Evolutionary conservation across 257 asterid species (phyloP).

Genomic region (Eucommia ulmoides): DNA sequence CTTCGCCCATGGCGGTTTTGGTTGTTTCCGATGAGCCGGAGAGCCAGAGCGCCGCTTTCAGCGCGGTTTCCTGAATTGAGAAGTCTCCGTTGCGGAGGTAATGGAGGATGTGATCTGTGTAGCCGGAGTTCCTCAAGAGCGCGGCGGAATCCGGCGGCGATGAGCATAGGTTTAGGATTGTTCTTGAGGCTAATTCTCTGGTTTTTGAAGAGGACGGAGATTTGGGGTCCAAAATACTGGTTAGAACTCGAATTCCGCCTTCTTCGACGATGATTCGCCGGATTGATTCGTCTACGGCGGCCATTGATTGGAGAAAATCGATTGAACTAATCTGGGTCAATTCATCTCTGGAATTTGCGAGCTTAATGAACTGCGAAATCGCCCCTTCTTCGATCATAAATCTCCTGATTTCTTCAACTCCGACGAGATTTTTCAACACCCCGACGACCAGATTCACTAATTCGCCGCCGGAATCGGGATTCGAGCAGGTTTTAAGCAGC

Average conservation of each 20-base stretch:
- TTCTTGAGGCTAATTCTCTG: slow-evolving; percentile 66
- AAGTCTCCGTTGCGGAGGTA: slow-evolving; percentile 52
- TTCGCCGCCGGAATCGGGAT: slow-evolving; percentile 19
- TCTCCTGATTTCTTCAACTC: slow-evolving; percentile 80
- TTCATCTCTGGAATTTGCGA: slow-evolving; percentile 45
- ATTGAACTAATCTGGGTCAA: slow-evolving; percentile 37
- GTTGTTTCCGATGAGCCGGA: slow-evolving; percentile 71
- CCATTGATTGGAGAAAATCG: slow-evolving; percentile 66
- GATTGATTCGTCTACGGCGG: slow-evolving; percentile 50
- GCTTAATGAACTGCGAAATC: slow-evolving; percentile 34
- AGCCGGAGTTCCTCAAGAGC: slow-evolving; percentile 29
- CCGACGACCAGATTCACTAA: slow-evolving; percentile 47
- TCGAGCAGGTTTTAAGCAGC: slow-evolving; percentile 56
- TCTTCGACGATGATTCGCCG: slow-evolving; percentile 34
- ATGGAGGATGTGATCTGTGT: slow-evolving; percentile 53
- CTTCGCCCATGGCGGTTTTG: slow-evolving; percentile 83
- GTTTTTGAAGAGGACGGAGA: slow-evolving; percentile 39
- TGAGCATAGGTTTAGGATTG: slow-evolving; percentile 43
- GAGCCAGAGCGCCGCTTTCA: slow-evolving; percentile 77
- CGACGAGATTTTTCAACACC: slow-evolving; percentile 76
- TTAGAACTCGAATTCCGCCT: slow-evolving; percentile 58
- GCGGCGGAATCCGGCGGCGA: slow-evolving; percentile 28
- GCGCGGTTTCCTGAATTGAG: slow-evolving; percentile 58
- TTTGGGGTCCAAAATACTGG: slow-evolving; percentile 55
- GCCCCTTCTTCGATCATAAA: slow-evolving; percentile 86